Conservation (phyloP, 768 basidiomycete genomes). For the Tremella fuciformis region DNA sequence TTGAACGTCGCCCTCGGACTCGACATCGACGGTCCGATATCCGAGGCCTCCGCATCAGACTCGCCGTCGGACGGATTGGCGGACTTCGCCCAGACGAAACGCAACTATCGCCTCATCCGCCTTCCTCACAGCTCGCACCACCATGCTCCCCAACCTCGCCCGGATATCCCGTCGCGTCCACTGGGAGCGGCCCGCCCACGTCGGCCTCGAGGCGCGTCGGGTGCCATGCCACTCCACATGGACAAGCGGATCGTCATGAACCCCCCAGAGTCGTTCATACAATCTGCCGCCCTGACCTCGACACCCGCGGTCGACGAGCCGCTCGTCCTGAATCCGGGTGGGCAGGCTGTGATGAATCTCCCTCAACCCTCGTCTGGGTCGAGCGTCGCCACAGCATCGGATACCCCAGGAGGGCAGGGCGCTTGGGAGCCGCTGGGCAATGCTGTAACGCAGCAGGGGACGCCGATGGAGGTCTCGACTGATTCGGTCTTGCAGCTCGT, state of each 20-base stretch:
- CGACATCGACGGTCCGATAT: too few species aligned
- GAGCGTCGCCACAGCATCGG: neutral
- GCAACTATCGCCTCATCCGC: too few species aligned
- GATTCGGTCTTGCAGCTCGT: neutral
- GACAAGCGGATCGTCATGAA: conserved; percentile 35
- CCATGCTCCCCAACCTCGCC: too few species aligned
- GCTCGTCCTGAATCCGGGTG: conserved; percentile 25
- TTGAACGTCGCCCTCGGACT: too few species aligned
- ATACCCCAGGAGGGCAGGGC: neutral
- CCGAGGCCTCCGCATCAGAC: too few species aligned
- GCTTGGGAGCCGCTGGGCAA: neutral
- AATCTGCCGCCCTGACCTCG: conserved; percentile 19
- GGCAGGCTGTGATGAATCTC: conserved; percentile 34
- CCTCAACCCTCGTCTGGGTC: neutral
- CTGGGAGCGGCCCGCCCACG: neutral
- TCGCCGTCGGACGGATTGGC: too few species aligned
- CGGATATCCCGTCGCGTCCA: neutral
- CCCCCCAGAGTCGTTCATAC: conserved; percentile 37
- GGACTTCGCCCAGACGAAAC: too few species aligned
- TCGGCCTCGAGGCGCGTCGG: neutral
- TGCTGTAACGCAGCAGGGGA: neutral
- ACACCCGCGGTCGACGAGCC: conserved; percentile 16
- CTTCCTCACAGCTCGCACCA: too few species aligned
- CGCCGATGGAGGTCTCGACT: conserved; percentile 3
- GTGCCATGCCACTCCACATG: neutral